Evolutionary conservation across 768 basidiomycete genomes (phyloP), one percentile per base, ranked within the genome.

Genomic region (Mycena indigotica): DNA sequence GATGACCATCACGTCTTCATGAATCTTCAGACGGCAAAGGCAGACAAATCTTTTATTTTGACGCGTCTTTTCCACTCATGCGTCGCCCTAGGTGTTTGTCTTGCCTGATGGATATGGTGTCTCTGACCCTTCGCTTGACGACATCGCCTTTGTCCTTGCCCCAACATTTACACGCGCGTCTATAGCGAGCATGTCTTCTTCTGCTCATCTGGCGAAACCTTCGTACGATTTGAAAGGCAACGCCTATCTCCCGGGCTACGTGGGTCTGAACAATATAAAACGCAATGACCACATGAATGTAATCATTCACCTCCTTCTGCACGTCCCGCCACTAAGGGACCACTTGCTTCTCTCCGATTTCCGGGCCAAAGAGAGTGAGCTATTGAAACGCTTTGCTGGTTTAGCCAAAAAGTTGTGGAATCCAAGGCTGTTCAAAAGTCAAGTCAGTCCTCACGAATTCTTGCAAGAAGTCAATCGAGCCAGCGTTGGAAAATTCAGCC

Each of bases 1-100:
- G 94, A 98, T 58, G 95, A 97, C 73, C 95, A 99, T 70, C 95
- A 98, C 68, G 97, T 98, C 55, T 99, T 95, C 80, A 91, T 99
- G 67, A 95, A 98, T 73, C 81, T 98, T 28, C 89, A 91, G 66
- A 93, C 94, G 3, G 87, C 91, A 56, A 96, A 95, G 86, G 96
- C 93, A 63, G 60, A 45, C 24, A 46, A 63, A 60, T 76, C 64
- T n/a, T 49, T 21, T 25, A 50, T 57, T 52, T 41, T 8, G 46
- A 45, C 56, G 45, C 56, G 39, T 35, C 58, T 60, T 58, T 57
- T 55, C 44, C 52, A 52, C 58, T 55, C 67, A 56, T 66, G 28
- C 55, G 62, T n/a, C 57, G 55, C 66, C 61, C 46, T 58, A 98
- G 94, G 95, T 98, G 61, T 98, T 95, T 71, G 91, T 99, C 29